A percentile compares a stretch with the other conserved stretches of the same genome.
phyloP scores from a whole-genome alignment of 164 flowering plant genomes.

The Litsea cubeba region DNA sequence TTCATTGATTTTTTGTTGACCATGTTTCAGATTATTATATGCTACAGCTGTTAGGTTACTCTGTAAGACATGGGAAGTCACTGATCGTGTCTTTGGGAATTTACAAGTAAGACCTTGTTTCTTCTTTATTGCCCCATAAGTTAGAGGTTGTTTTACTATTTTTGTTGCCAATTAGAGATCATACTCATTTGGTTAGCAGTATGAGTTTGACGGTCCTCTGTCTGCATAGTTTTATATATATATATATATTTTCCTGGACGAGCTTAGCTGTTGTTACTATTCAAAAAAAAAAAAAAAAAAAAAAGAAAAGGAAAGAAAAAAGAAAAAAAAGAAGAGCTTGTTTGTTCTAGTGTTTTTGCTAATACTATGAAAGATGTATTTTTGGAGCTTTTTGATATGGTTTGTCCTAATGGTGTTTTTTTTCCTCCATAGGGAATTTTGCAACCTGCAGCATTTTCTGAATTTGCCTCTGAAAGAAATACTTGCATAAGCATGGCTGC shows the following conservation, averaged over 20 bases:
- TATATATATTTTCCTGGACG: not conserved
- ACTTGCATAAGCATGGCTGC: slow-evolving; percentile 77
- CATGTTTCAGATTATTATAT: slow-evolving; percentile 51
- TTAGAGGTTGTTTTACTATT: not conserved
- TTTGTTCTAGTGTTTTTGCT: not conserved
- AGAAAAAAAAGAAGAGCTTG: no score
- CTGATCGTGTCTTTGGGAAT: slow-evolving; percentile 81
- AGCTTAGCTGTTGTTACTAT: no score
- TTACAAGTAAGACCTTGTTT: slow-evolving; percentile 57
- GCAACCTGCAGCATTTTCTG: slow-evolving; percentile 49
- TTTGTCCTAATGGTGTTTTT: slow-evolving; percentile 1
- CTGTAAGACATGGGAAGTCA: slow-evolving; percentile 89
- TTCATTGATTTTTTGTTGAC: slow-evolving; percentile 1
- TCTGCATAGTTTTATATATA: not conserved
- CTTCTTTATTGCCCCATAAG: not conserved
- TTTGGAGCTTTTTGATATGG: not conserved
- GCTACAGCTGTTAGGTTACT: slow-evolving; percentile 83
- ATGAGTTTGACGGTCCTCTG: not conserved
- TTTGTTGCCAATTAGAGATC: no score
- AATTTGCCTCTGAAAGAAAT: slow-evolving; percentile 38
- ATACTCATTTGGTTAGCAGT: not conserved
- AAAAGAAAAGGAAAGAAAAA: no score
- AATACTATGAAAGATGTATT: not conserved
- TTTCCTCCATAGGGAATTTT: slow-evolving; percentile 43
- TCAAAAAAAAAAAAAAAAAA: no score